Base-by-base conservation (phyloP, 1,139 yeast species). In the Zygosaccharomyces pseudobailii region DNA sequence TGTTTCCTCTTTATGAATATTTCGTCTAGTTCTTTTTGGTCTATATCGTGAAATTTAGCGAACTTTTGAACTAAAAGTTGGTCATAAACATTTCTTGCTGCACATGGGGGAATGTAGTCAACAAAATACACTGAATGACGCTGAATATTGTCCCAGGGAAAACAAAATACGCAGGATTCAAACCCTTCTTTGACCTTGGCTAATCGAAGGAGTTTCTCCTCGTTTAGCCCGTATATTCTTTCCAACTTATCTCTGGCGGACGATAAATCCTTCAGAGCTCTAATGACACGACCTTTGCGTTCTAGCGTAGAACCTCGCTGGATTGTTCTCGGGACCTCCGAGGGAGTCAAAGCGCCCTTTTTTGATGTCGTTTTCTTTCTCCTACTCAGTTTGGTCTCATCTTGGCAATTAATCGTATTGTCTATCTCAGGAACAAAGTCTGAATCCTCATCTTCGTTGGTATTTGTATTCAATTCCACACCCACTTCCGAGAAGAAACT, bases 221-320 rank as follows among this genome's bases (percentile, higher is more conserved):
- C 56, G 45, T 68, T 66, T 6, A 58, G 39, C 2, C 77, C 76
- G 52, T 67, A 70, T 28, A 71, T 51, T 34, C 71, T 55, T 21
- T 53, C 58, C 31, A 70, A 51, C 40, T 71, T 68, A 23, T 72
- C 76, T 38, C 68, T 65, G 4, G 72, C 59, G 1, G 71, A 59
- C 2, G 71, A 62, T 19, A 68, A 43, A 39, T 65, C 68, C 47
- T 65, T 68, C 23, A 60, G 44, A 6, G 51, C 56, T 45, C 68
- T 54, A 4, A 63, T 49, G 21, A 55, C 51, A 22, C 63, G 56
- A 9, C 56, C 58, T 36, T 59, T 59, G 23, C 53, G 48, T 13
- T 45, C 56, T 6, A 55, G 40, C 13, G 49, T 52, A 9, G 55
- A 49, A 3, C 42, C 42, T 22, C 49, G 44, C 20, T 45, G 41